Evolutionary conservation across 768 basidiomycete species (phyloP).

Genomic region (Leccinum boreale): DNA sequence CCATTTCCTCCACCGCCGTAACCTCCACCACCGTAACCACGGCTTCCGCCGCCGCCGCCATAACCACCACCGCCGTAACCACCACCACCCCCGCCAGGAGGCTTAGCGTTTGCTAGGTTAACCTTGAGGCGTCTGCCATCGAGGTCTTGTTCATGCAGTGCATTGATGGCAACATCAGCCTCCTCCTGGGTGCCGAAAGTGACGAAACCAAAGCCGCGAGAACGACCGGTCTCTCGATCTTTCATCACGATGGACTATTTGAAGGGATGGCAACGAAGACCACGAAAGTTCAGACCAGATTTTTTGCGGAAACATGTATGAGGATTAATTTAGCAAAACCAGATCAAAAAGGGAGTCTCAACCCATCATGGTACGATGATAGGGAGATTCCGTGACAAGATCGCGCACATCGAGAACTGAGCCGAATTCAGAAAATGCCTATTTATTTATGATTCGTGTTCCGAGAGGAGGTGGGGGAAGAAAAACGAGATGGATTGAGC

Average conservation of each 20-base stretch:
- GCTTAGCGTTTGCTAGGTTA: slow-evolving; percentile 36
- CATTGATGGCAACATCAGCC: slow-evolving; percentile 44
- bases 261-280: slow-evolving; percentile 6
- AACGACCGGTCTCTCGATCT: slow-evolving; percentile 57
- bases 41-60: not conserved
- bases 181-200: slow-evolving; percentile 32
- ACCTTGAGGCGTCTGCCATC: slow-evolving; percentile 55
- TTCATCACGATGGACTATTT: slow-evolving; percentile 35
- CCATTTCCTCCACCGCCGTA: slow-evolving; percentile 6
- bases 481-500: slow-evolving; percentile 8
- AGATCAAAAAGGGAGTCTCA: slow-evolving; percentile 22
- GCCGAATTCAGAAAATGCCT: slow-evolving; percentile 46
- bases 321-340: slow-evolving; percentile 26
- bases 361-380: slow-evolving; percentile 32
- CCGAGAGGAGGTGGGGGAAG: slow-evolving; percentile 4
- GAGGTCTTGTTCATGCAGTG: slow-evolving; percentile 49
- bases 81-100: slow-evolving; percentile 22
- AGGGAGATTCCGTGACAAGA: slow-evolving; percentile 28
- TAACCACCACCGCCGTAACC: slow-evolving; percentile 6
- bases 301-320: slow-evolving; percentile 20
- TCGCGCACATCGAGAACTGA: slow-evolving; percentile 49
- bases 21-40: slow-evolving; percentile 7
- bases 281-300: slow-evolving; percentile 4
- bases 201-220: slow-evolving; percentile 58
- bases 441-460: slow-evolving; percentile 2